Conservation (phyloP, 192 early-diverging fungal species). For the Gaertneriomyces semiglobifer region DNA sequence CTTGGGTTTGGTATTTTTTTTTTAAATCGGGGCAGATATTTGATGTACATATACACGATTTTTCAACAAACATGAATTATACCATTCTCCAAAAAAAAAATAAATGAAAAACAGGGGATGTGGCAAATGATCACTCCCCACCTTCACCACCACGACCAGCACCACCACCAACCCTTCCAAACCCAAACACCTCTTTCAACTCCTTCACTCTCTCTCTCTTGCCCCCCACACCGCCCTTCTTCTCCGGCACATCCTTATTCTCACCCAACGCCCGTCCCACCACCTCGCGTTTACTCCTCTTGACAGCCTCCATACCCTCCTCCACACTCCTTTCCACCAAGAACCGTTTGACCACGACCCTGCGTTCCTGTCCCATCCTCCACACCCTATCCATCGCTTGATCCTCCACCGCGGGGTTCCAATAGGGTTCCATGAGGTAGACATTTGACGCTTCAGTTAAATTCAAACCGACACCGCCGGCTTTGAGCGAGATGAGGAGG, state of each 20-base stretch:
- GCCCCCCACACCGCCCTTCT: not conserved
- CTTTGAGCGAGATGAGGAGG: slow-evolving; percentile 55
- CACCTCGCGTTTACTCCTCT: slow-evolving; percentile 44
- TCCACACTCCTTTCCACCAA: slow-evolving; percentile 54
- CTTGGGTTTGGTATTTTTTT: too few species aligned
- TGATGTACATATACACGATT: too few species aligned
- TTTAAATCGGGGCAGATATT: too few species aligned
- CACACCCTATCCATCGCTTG: slow-evolving; percentile 62
- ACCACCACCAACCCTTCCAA: too few species aligned
- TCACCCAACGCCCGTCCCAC: slow-evolving; percentile 45
- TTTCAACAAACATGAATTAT: too few species aligned
- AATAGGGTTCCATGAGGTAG: slow-evolving; percentile 57
- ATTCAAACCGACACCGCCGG: slow-evolving; percentile 62
- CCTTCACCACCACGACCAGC: too few species aligned
- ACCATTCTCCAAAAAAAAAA: too few species aligned
- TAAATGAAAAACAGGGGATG: too few species aligned
- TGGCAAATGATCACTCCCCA: too few species aligned
- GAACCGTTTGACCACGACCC: slow-evolving; percentile 48
- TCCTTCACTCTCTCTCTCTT: not conserved
- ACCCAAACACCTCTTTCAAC: not conserved
- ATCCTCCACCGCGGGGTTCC: slow-evolving; percentile 61
- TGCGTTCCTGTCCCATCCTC: slow-evolving; percentile 52
- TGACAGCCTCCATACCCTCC: slow-evolving; percentile 49
- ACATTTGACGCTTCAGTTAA: slow-evolving; percentile 51
- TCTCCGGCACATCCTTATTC: not conserved